phyloP scores from a whole-genome alignment of 306 rosid genomes.

The Carpinus viminea region DNA sequence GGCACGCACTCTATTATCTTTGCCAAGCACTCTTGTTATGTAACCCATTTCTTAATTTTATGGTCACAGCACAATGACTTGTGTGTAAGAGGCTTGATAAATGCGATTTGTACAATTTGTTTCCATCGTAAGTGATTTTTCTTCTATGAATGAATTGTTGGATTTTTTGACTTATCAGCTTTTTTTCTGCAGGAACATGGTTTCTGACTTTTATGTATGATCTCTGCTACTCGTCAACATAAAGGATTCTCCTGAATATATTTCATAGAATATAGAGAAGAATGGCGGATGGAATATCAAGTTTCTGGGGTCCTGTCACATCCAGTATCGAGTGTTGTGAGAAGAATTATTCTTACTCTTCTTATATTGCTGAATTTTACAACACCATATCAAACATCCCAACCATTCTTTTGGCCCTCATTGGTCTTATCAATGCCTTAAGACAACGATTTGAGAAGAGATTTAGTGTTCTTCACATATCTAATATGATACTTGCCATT shows the following conservation, averaged over 20 bases:
- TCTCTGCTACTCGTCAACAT: constrained; percentile 26
- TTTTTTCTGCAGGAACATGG: constrained; percentile 31
- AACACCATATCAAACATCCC: constrained; percentile 88
- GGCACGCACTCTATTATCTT: not conserved
- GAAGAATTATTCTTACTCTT: constrained; percentile 67
- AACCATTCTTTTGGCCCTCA: constrained; percentile 75
- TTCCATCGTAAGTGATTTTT: not conserved
- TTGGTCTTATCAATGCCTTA: constrained; percentile 82
- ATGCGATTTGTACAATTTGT: not conserved
- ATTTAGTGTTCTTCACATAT: constrained; percentile 82
- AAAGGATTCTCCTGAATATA: constrained; percentile 23
- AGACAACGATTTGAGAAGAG: constrained; percentile 94
- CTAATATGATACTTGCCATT: constrained; percentile 82
- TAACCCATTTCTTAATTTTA: not conserved
- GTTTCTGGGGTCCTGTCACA: constrained; percentile 95
- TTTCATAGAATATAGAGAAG: constrained; percentile 27
- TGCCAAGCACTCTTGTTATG: not conserved
- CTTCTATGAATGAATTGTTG: not conserved
- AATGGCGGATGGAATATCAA: constrained; percentile 69
- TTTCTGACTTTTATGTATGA: constrained; percentile 43
- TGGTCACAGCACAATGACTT: not conserved
- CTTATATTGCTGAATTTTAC: constrained; percentile 86
- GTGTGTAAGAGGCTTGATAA: not conserved
- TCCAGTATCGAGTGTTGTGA: constrained; percentile 84
- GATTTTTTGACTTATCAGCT: constrained; percentile 18